Percentiles rank a stretch among this genome's conserved stretches.
Evolutionary conservation across 2,329 filamentous ascomycete species (phyloP).

Genomic region (Beauveria scarabaeidicola): DNA sequence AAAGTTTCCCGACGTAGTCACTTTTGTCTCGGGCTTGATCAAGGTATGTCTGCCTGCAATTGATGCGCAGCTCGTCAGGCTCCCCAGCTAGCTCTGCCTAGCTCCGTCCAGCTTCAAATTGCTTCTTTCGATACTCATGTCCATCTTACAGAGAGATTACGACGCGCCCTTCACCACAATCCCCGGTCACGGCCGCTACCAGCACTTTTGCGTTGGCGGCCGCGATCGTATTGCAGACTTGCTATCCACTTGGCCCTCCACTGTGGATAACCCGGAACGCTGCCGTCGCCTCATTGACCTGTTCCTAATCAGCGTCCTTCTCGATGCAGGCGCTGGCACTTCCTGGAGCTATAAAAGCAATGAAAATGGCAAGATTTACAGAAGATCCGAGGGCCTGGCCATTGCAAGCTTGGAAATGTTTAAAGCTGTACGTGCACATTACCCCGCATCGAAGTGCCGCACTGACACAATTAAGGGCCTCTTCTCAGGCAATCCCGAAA

Average conservation of each 20-base stretch:
- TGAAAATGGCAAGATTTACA: constrained; percentile 75
- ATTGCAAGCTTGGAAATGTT: constrained; percentile 80
- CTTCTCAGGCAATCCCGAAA: constrained; percentile 73
- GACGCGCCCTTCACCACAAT: constrained; percentile 53
- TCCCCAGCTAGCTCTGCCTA: not conserved
- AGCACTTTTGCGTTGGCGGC: constrained; percentile 77
- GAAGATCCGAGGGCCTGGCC: constrained; percentile 80
- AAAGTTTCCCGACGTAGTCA: constrained; percentile 76
- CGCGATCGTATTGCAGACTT: constrained; percentile 65
- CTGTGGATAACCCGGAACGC: constrained; percentile 62
- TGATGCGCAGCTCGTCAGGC: not conserved
- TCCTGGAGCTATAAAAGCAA: constrained; percentile 89
- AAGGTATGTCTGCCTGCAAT: constrained; percentile 52
- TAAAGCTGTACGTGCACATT: constrained; percentile 49
- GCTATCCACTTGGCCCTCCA: constrained; percentile 58
- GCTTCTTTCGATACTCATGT: not conserved
- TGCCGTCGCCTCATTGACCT: constrained; percentile 70
- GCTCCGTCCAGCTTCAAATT: not conserved
- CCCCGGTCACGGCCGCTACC: constrained; percentile 77
- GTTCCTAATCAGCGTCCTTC: constrained; percentile 69
- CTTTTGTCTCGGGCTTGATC: constrained; percentile 87
- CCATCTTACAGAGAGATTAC: constrained; percentile 38
- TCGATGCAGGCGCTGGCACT: constrained; percentile 83
- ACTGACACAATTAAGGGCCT: constrained; percentile 47
- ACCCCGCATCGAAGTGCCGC: not conserved